Evolutionary conservation across 1,139 yeast genomes (phyloP).

Genomic region (Torulaspora globosa): DNA sequence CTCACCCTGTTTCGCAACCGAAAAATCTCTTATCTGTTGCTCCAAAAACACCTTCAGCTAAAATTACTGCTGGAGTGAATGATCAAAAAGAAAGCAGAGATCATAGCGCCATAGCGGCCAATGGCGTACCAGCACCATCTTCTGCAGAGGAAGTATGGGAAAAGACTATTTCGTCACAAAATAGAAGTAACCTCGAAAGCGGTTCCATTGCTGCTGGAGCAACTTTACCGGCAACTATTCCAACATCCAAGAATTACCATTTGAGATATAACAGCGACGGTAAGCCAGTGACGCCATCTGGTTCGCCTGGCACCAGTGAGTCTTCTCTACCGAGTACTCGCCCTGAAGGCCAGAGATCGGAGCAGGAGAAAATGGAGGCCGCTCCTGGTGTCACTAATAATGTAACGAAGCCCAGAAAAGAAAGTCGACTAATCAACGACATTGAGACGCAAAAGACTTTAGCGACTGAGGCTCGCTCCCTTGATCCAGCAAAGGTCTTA

Average conservation of each 20-base stretch:
- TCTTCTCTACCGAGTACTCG: constrained; percentile 5
- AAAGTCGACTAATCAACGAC: not conserved
- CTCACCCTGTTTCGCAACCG: not conserved
- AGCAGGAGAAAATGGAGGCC: not conserved
- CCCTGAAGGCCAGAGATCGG: constrained; percentile 4
- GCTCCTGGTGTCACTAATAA: not conserved
- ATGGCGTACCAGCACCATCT: not conserved
- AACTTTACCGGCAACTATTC: constrained; percentile 36
- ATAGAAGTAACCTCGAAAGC: constrained; percentile 12
- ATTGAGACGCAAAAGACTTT: not conserved
- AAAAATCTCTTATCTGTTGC: not conserved
- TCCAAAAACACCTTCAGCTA: not conserved
- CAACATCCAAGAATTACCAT: constrained; percentile 36
- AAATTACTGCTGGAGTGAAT: not conserved
- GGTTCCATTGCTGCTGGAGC: constrained; percentile 35
- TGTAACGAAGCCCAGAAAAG: not conserved
- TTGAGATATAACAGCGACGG: constrained; percentile 25
- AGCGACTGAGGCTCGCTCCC: constrained; percentile 1
- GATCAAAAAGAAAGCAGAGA: not conserved
- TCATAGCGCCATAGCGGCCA: not conserved
- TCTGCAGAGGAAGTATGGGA: constrained; percentile 2
- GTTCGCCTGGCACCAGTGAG: constrained; percentile 6
- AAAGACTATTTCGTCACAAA: not conserved
- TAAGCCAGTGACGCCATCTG: constrained; percentile 11
- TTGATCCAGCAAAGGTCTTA: constrained; percentile 4